These are phyloP conservation scores for Chlorella sp. DNA, from an alignment of 139 green algal genomes.

Conservation along the genomic window DNA sequence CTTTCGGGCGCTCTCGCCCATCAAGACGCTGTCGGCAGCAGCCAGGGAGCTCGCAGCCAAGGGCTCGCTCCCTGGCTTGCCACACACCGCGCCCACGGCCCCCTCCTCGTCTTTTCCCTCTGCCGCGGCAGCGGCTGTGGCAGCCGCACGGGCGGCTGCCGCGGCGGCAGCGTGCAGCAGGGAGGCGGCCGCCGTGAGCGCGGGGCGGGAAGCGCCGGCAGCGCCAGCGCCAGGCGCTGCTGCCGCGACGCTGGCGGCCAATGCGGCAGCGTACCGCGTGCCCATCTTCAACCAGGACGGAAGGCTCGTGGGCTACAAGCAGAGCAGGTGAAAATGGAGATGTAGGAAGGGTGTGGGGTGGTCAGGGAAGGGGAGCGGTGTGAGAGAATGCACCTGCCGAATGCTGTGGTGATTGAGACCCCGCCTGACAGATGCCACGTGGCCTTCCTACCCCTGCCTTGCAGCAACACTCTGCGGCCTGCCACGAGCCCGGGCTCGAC, in stretches of 20 bases:
- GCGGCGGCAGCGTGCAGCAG: no score
- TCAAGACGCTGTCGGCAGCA: background rate
- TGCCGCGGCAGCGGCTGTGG: background rate
- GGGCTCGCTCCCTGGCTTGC: conserved; percentile 19
- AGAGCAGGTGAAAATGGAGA: conserved; percentile 40
- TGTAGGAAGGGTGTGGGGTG: no score
- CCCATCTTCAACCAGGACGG: conserved; percentile 38
- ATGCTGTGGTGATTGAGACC: no score
- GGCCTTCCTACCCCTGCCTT: no score
- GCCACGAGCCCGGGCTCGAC: no score
- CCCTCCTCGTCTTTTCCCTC: no score
- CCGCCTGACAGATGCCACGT: no score
- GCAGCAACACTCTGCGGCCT: no score
- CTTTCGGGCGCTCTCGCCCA: conserved; percentile 10
- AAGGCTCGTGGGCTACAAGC: conserved; percentile 34
- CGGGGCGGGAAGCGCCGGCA: background rate
- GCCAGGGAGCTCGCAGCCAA: background rate
- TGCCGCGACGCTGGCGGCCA: background rate
- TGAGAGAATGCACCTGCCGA: no score
- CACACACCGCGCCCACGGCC: background rate
- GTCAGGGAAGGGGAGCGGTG: no score
- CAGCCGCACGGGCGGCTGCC: no score
- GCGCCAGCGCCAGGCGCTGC: background rate
- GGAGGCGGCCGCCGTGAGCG: no score
- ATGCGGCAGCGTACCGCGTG: conserved; percentile 21